Conservation (phyloP, 208 protist genomes). For the Naegleria gruberi region DNA sequence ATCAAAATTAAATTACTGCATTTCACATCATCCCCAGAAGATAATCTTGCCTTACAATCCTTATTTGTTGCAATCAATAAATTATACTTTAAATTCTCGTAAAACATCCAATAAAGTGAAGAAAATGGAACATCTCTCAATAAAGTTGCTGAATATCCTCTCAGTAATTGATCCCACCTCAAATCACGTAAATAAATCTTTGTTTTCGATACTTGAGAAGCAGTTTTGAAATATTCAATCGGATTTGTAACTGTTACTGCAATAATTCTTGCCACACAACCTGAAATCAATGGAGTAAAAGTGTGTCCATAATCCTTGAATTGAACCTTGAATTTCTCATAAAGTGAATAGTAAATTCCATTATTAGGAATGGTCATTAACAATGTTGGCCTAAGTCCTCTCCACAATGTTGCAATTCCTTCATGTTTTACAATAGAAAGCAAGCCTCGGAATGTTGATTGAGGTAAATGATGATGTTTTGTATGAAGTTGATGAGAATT, state of each 20-base stretch:
- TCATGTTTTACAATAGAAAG: not conserved
- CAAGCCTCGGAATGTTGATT: not conserved
- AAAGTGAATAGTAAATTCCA: slow-evolving; percentile 15
- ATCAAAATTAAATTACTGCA: not conserved
- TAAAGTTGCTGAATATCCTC: not conserved
- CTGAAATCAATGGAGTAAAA: not conserved
- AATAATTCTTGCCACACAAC: not conserved
- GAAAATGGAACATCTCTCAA: slow-evolving; percentile 25
- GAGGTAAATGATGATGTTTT: not conserved
- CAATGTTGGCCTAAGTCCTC: not conserved
- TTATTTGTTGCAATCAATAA: too few species aligned
- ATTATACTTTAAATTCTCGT: not conserved
- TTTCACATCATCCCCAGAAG: not conserved
- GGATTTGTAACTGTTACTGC: not conserved
- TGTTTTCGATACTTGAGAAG: not conserved
- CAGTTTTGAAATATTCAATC: not conserved
- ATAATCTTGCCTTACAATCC: not conserved
- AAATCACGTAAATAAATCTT: not conserved
- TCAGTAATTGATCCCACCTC: not conserved
- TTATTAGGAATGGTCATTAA: not conserved
- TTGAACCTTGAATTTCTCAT: not conserved
- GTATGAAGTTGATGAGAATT: not conserved
- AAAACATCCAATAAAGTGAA: slow-evolving; percentile 3
- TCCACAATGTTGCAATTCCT: not conserved
- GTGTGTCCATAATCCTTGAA: not conserved